Conservation (phyloP, 495 filamentous ascomycete genomes). For the Daldinia vernicosa region DNA sequence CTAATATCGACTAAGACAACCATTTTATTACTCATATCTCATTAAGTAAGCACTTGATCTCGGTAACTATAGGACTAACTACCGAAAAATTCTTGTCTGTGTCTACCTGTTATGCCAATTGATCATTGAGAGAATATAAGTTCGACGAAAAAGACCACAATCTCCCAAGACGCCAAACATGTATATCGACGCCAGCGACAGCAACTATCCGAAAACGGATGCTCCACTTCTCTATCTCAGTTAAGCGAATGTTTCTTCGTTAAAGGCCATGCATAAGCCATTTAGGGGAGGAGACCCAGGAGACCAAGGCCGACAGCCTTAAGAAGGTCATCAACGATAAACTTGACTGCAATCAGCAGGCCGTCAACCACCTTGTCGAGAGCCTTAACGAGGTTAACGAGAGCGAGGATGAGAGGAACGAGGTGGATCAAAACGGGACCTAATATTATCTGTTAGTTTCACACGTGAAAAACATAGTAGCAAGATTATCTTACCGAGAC, state of each 20-base stretch:
- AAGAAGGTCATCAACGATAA: slow-evolving; percentile 45
- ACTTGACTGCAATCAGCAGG: slow-evolving; percentile 47
- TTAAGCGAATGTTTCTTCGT: neutral
- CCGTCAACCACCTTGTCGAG: slow-evolving; percentile 50
- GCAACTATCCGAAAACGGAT: neutral
- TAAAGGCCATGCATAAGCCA: neutral
- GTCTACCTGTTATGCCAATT: neutral
- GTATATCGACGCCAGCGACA: slow-evolving; percentile 19
- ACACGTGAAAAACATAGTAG: neutral
- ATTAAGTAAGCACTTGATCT: neutral
- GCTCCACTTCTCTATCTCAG: neutral
- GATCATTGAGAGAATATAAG: neutral
- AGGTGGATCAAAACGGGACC: slow-evolving; percentile 48
- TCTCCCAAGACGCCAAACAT: slow-evolving; percentile 14
- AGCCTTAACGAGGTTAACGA: slow-evolving; percentile 46
- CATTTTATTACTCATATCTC: slow-evolving; percentile 11
- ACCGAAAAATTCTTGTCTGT: neutral
- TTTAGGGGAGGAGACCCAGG: slow-evolving; percentile 42
- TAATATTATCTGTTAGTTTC: slow-evolving; percentile 17
- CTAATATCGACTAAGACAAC: neutral
- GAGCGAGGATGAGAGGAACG: slow-evolving; percentile 47
- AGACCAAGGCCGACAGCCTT: slow-evolving; percentile 47
- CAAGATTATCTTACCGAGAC: slow-evolving; percentile 45
- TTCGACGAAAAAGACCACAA: slow-evolving; percentile 4
- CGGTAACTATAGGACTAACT: neutral